phyloP scores from a whole-genome alignment of 1,284 basidiomycete species.

The Farysia itapuensis region DNA sequence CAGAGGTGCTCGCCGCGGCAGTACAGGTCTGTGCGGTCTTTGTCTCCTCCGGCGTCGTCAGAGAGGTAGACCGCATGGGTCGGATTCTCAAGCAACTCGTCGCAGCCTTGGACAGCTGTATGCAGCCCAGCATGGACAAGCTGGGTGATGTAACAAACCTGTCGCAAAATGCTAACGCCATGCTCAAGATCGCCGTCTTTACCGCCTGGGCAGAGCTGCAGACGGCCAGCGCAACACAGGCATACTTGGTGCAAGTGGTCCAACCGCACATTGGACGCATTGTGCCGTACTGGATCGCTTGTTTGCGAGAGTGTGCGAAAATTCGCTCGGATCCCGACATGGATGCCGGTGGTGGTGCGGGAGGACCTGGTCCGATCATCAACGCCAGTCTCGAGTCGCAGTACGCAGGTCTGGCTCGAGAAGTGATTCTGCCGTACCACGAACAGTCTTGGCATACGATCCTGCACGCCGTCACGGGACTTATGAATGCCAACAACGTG shows the following conservation, averaged over 20 bases:
- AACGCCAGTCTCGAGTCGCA: conserved; percentile 69
- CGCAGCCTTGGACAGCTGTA: conserved; percentile 69
- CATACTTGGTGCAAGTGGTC: conserved; percentile 79
- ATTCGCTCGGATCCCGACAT: conserved; percentile 78
- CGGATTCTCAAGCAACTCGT: conserved; percentile 83
- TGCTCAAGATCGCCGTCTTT: conserved; percentile 88
- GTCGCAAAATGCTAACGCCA: conserved; percentile 89
- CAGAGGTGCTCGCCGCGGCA: conserved; percentile 88
- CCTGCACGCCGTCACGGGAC: conserved; percentile 79
- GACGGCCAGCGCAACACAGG: conserved; percentile 73
- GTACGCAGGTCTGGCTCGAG: conserved; percentile 82
- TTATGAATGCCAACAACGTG: conserved; percentile 73
- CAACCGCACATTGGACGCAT: conserved; percentile 76
- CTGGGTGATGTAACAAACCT: conserved; percentile 84
- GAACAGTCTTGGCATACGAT: conserved; percentile 79
- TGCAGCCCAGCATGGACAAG: conserved; percentile 79
- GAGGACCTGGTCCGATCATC: conserved; percentile 61
- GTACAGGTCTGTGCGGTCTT: conserved; percentile 93
- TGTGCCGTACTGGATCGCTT: conserved; percentile 82
- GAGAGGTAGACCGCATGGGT: conserved; percentile 86
- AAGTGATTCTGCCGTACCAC: conserved; percentile 74
- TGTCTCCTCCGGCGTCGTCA: conserved; percentile 92
- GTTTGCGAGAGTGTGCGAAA: conserved; percentile 86
- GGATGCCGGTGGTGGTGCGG: conserved; percentile 58
- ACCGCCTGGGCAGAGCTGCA: conserved; percentile 95